phyloP scores from a whole-genome alignment of 2,329 filamentous ascomycete genomes.

The Aureobasidium subglaciale region DNA sequence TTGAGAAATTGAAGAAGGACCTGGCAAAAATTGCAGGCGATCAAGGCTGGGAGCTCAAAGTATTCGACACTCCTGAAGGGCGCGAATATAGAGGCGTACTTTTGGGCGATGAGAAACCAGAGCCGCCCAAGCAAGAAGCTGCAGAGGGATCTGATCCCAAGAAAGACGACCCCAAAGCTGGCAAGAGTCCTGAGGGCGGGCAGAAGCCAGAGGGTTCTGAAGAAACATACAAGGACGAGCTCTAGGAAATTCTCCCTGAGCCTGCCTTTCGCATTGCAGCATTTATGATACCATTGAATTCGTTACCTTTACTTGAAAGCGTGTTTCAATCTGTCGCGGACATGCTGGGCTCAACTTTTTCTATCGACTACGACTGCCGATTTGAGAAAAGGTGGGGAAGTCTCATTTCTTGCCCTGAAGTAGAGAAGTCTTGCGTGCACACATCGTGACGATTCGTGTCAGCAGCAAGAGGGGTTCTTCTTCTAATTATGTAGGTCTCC shows the following conservation, averaged over 20 bases:
- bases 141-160: conserved; percentile 20
- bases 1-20: conserved; percentile 63
- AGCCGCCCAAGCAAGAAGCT: conserved; percentile 23
- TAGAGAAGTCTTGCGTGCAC: conserved; percentile 2
- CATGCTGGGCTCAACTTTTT: not conserved
- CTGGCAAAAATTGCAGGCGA: conserved; percentile 63
- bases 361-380: conserved; percentile 2
- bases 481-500: not conserved
- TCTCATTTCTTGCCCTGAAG: conserved; percentile 9
- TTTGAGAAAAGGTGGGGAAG: not conserved
- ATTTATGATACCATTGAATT: conserved; percentile 13
- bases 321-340: too few species aligned
- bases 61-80: conserved; percentile 61
- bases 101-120: conserved; percentile 50
- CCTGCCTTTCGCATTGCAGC: not conserved
- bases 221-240: conserved; percentile 16
- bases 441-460: not conserved
- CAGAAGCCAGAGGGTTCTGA: conserved; percentile 9
- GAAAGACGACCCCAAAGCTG: conserved; percentile 25
- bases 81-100: conserved; percentile 65
- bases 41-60: conserved; percentile 71
- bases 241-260: not conserved
- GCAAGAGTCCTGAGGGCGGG: not conserved
- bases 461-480: not conserved
- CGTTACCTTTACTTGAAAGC: too few species aligned